phyloP scores from a whole-genome alignment of 768 basidiomycete species.

The Rossbeevera mucosa region DNA sequence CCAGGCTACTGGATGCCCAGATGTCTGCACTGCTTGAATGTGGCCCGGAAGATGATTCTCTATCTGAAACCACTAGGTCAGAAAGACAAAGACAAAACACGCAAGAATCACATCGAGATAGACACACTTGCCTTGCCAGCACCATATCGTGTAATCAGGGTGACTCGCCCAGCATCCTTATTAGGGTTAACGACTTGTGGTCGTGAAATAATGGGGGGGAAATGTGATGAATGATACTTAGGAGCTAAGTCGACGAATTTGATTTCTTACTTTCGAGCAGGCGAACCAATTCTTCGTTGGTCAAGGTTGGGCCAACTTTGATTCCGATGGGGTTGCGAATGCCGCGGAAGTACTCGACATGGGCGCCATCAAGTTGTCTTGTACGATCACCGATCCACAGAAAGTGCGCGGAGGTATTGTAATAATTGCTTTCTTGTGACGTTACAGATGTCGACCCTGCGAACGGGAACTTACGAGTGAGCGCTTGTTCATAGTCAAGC shows the following conservation, averaged over 20 bases:
- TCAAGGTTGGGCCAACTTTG: conserved; percentile 92
- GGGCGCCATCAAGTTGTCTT: conserved; percentile 84
- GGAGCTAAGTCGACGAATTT: background rate
- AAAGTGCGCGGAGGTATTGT: conserved; percentile 93
- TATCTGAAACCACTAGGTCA: conserved; percentile 45
- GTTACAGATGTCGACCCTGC: conserved; percentile 22
- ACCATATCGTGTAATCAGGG: conserved; percentile 91
- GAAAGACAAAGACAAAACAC: background rate
- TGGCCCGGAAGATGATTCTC: conserved; percentile 70
- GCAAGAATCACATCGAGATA: background rate
- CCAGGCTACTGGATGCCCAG: conserved; percentile 88
- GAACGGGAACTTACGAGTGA: conserved; percentile 67
- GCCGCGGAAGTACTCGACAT: conserved; percentile 92
- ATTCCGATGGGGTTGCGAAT: conserved; percentile 92
- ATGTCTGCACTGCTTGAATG: conserved; percentile 72
- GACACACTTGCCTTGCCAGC: conserved; percentile 63
- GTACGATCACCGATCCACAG: conserved; percentile 98
- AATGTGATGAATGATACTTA: background rate
- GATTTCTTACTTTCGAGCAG: conserved; percentile 65
- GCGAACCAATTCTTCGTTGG: conserved; percentile 64
- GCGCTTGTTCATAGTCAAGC: conserved; percentile 87
- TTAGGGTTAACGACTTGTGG: conserved; percentile 78
- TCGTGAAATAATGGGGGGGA: background rate
- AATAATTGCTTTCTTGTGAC: conserved; percentile 44
- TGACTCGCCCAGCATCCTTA: conserved; percentile 77